phyloP scores from a whole-genome alignment of 768 basidiomycete species.

The Boletus sp. region DNA sequence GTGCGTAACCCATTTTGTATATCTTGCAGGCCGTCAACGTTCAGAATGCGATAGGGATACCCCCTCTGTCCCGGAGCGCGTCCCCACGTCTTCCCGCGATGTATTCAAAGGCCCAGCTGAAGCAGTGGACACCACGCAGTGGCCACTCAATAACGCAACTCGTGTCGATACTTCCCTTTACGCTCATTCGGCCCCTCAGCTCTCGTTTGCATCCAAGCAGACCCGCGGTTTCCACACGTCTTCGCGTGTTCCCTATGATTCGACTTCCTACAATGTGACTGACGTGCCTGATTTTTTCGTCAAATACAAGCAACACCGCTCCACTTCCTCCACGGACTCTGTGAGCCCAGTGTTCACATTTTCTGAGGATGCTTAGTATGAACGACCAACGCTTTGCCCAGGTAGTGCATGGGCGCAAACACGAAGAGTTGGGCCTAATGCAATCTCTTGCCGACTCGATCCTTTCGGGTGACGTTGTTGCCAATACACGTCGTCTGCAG shows the following conservation, averaged over 20 bases:
- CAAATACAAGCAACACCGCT: slow-evolving; percentile 25
- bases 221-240: slow-evolving; percentile 27
- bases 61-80: slow-evolving; percentile 28
- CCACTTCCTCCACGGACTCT: background rate
- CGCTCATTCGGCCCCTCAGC: background rate
- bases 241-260: slow-evolving; percentile 10
- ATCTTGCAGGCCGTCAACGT: slow-evolving; percentile 36
- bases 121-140: background rate
- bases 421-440: slow-evolving; percentile 24
- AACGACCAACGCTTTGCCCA: background rate
- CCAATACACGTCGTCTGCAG: slow-evolving; percentile 28
- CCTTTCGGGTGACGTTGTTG: slow-evolving; percentile 23
- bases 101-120: background rate
- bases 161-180: background rate
- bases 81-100: background rate
- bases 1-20: slow-evolving; percentile 31
- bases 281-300: slow-evolving; percentile 29
- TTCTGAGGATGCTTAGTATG: background rate
- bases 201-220: slow-evolving; percentile 8
- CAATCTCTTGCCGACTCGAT: slow-evolving; percentile 19
- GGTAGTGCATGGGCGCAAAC: background rate
- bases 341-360: slow-evolving; percentile 1
- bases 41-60: slow-evolving; percentile 31
- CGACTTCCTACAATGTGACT: slow-evolving; percentile 26
- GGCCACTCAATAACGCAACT: background rate